Base-by-base conservation (phyloP, 257 asterid genomes). In the Nemophila menziesii region DNA sequence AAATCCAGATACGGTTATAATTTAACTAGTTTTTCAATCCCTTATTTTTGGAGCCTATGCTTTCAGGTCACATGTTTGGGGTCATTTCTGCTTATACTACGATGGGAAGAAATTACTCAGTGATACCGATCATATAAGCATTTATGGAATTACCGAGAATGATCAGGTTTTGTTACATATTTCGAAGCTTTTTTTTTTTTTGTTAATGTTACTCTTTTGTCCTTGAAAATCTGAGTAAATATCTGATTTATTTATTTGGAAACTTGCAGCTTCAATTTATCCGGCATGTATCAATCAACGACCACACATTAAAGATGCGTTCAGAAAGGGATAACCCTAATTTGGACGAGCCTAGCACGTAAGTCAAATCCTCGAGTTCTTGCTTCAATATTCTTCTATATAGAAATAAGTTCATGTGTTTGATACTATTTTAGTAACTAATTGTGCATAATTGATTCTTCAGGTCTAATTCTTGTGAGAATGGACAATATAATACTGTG, bases 1-100 rank as follows among this genome's bases (percentile, higher is more conserved):
- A n/a, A n/a, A n/a, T n/a, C n/a, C n/a, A n/a, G n/a, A n/a, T n/a
- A n/a, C n/a, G n/a, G n/a, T n/a, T n/a, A n/a, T n/a, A n/a, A n/a
- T n/a, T n/a, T n/a, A n/a, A n/a, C n/a, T n/a, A n/a, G n/a, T n/a
- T n/a, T n/a, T n/a, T n/a, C n/a, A n/a, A n/a, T n/a, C n/a, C n/a
- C 33, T 51, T 39, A 42, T 36, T 18, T 33, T 42, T 18, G 10
- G 11, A 5, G 14, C 43, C 21, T 54, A n/a, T 16, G 52, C 19
- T 44, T 61, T 43, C 70, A 82, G 94, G 94, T 67, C 72, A 24
- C 82, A 75, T 69, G 82, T 84, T 26, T 84, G 95, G 93, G 92
- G 80, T 3, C 93, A 80, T 52, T 80, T 84, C 68, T 84, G 95
- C 52, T 75, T 84, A 48, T 67, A 75, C 65, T 78, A 74, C 19